phyloP scores from a whole-genome alignment of 148 eudicot species.

The Spergularia marina region DNA sequence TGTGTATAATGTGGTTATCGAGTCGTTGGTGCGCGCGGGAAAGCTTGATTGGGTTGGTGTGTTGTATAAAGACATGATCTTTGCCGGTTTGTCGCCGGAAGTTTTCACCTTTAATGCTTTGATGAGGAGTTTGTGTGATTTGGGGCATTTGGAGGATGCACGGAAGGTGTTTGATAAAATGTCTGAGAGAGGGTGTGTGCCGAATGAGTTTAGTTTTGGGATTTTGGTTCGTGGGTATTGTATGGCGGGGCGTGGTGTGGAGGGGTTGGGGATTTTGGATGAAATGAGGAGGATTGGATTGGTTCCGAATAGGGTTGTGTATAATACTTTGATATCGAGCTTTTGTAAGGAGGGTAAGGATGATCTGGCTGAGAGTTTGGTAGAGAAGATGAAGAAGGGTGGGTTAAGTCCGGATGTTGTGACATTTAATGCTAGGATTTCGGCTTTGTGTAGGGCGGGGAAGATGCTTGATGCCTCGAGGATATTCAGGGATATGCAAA shows the following conservation, averaged over 20 bases:
- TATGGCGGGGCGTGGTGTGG: slow-evolving; percentile 38
- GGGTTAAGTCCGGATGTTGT: slow-evolving; percentile 74
- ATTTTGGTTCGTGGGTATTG: slow-evolving; percentile 87
- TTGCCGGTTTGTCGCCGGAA: slow-evolving; percentile 55
- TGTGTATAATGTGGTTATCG: slow-evolving; percentile 62
- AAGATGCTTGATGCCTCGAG: slow-evolving; percentile 83
- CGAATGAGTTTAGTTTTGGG: slow-evolving; percentile 80
- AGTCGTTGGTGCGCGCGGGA: slow-evolving; percentile 34
- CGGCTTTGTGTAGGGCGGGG: slow-evolving; percentile 70
- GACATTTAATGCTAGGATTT: slow-evolving; percentile 86
- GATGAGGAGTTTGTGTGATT: slow-evolving; percentile 65
- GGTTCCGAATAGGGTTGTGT: slow-evolving; percentile 54
- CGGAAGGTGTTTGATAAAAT: slow-evolving; percentile 80
- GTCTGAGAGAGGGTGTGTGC: slow-evolving; percentile 67
- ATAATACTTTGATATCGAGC: slow-evolving; percentile 75
- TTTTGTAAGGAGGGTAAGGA: slow-evolving; percentile 69
- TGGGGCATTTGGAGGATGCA: slow-evolving; percentile 63
- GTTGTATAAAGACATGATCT: slow-evolving; percentile 69
- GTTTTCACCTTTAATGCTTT: slow-evolving; percentile 79
- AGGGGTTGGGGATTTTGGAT: slow-evolving; percentile 60
- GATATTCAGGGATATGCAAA: slow-evolving; percentile 94
- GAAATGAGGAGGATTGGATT: slow-evolving; percentile 47
- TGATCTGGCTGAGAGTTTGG: slow-evolving; percentile 76
- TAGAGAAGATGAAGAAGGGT: slow-evolving; percentile 73
- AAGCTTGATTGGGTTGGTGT: slow-evolving; percentile 37